Base-by-base conservation (phyloP, 2,329 filamentous ascomycete genomes). In the Hansfordia pulvinata region DNA sequence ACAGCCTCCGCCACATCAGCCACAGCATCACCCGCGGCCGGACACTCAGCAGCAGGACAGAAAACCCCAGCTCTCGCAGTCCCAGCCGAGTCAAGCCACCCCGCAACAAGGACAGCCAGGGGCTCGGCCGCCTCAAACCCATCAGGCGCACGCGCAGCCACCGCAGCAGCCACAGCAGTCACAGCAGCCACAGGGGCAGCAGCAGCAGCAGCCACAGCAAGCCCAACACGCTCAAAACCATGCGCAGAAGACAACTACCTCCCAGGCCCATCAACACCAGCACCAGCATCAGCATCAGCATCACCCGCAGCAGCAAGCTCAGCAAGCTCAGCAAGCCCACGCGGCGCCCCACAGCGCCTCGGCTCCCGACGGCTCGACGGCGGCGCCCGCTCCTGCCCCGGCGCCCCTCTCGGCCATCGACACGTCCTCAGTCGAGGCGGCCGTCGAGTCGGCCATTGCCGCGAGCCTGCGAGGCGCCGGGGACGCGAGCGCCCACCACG, bases 221-320 rank as follows among this genome's bases (percentile, higher is more conserved):
- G n/a, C n/a, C n/a, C n/a, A n/a, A n/a, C n/a, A n/a, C n/a, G n/a
- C n/a, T n/a, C n/a, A n/a, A n/a, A n/a, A n/a, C n/a, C n/a, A n/a
- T n/a, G n/a, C n/a, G n/a, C n/a, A n/a, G n/a, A n/a, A n/a, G n/a
- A n/a, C n/a, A n/a, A n/a, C n/a, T n/a, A n/a, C n/a, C n/a, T n/a
- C n/a, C n/a, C n/a, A n/a, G n/a, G n/a, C n/a, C 35, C 30, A 28
- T 12, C 35, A 29, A 23, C 19, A 17, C 18, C 36, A 36, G 30
- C 35, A 30, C 14, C 34, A 28, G 19, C 31, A 23, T 20, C 33
- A 23, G 21, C 5, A 30, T 20, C 29, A 23, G 19, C 14, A 19
- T 10, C 35, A 25, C 20, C 29, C 24, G 24, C 32, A 37, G 20
- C 28, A 21, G 17, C 23, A 34, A 10, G 22, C 43, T 28, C 3